Base-by-base conservation (phyloP, 805 yeast species). In the Hanseniaspora jakobsenii region DNA sequence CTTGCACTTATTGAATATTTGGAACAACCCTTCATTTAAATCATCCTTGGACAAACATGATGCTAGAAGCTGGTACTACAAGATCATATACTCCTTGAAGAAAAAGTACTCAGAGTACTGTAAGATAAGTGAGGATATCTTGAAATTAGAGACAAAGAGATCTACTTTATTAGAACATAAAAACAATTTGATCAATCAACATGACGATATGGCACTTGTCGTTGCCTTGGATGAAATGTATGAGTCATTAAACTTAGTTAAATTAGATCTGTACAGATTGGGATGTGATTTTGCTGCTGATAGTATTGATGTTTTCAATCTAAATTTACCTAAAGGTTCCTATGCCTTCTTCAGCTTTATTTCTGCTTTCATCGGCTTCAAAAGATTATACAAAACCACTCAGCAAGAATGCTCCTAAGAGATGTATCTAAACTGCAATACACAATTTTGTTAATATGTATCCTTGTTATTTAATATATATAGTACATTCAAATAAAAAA, bases 21-120 rank as follows among this genome's bases (percentile, higher is more conserved):
- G 56, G 53, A 28, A 37, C 23, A 55, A 58, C 35, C 39, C 48
- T 13, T 39, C 50, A 7, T 51, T 63, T 2, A 48, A 61, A 5
- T 47, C 55, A 12, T 50, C 71, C 40, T 75, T 73, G 4, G 58
- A 62, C 3, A 66, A 67, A 53, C 84, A 81, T 56, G 84, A 77
- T 58, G 65, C 77, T 2, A 62, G 72, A 30, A 75, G 83, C 0
- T 80, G 89, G 87, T 77, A 76, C 61, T 67, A 68, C 44, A 81
- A 76, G 53, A 74, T 81, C 16, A 50, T 79, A 47, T 57, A 77
- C 13, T 75, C 75, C 55, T 83, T 81, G 6, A 77, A 72, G 54
- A 54, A 69, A 30, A 48, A 54, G 19, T 28, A 35, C 22, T 39
- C 53, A 54, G 32, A 52, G 38, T 49, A 53, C 50, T 34, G 51